phyloP scores from a whole-genome alignment of 176 grass and related monocot genomes.

The Olyra latifolia region DNA sequence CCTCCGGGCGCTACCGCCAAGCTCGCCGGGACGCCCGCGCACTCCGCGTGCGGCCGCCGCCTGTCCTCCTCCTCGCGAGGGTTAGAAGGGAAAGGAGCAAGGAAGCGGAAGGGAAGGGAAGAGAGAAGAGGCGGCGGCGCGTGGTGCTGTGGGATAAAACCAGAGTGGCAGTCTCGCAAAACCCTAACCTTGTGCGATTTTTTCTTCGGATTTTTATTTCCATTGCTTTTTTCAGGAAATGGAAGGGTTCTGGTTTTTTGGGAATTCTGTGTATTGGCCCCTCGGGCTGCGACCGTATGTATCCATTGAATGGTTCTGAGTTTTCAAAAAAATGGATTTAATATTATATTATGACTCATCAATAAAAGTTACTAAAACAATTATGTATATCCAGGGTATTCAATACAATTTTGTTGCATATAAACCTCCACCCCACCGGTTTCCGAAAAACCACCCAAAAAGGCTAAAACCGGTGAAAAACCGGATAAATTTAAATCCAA shows the following conservation, averaged over 20 bases:
- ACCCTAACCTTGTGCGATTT: slow-evolving; percentile 20
- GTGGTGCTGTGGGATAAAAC: slow-evolving; percentile 4
- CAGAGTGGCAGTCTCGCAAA: slow-evolving; percentile 1
- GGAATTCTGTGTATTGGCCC: too few species aligned
- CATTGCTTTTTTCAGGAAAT: neutral
- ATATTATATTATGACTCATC: too few species aligned
- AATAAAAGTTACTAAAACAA: too few species aligned
- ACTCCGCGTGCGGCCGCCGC: neutral
- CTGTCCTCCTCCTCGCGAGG: neutral
- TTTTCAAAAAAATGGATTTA: too few species aligned
- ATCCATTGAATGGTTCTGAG: too few species aligned
- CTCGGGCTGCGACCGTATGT: too few species aligned
- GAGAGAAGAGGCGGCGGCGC: neutral
- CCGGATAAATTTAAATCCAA: too few species aligned
- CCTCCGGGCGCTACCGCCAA: neutral
- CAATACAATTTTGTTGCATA: too few species aligned
- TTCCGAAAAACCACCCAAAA: too few species aligned
- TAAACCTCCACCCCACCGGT: too few species aligned
- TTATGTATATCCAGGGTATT: too few species aligned
- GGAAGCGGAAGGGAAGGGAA: neutral
- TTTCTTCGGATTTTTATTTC: neutral
- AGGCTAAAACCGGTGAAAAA: too few species aligned
- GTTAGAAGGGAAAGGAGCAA: neutral
- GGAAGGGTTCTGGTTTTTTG: neutral
- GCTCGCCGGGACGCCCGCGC: neutral